These are phyloP conservation scores for Naganishia friedmannii DNA, from an alignment of 768 basidiomycete species.

Conservation along the genomic window DNA sequence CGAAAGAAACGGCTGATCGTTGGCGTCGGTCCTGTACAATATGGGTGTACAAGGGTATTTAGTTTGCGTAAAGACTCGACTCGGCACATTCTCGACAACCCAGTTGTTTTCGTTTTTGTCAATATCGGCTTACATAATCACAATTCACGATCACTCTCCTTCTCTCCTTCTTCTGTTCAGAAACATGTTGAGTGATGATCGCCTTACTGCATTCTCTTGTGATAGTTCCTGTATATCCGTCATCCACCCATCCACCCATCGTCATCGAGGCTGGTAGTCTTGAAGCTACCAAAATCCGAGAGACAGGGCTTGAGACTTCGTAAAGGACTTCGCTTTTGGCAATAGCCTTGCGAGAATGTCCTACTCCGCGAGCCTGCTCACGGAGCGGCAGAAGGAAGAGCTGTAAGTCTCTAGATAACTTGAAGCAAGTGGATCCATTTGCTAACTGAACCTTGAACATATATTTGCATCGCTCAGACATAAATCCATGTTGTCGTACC, in stretches of 20 bases:
- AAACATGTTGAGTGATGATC: constrained; percentile 17
- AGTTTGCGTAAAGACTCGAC: too few relatives aligned
- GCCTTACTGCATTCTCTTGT: not conserved
- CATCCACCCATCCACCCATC: too few relatives aligned
- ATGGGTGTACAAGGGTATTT: too few relatives aligned
- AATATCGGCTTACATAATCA: constrained; percentile 13
- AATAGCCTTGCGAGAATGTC: not conserved
- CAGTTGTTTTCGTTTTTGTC: constrained; percentile 2
- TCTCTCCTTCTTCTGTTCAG: not conserved
- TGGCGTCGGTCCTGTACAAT: too few relatives aligned
- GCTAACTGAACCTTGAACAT: not conserved
- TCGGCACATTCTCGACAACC: too few relatives aligned
- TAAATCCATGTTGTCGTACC: constrained; percentile 48
- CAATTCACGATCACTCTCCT: constrained; percentile 4
- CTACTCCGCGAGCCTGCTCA: constrained; percentile 36
- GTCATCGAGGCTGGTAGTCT: too few relatives aligned
- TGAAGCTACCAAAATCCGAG: not conserved
- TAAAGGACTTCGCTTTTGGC: not conserved
- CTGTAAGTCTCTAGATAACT: constrained; percentile 38
- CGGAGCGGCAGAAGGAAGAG: constrained; percentile 51
- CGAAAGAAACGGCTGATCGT: too few relatives aligned
- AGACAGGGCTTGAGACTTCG: not conserved
- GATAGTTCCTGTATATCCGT: too few relatives aligned
- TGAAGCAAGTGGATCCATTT: not conserved
- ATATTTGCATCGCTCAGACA: constrained; percentile 35